A percentile compares a stretch with the other conserved stretches of the same genome.
phyloP scores from a whole-genome alignment of 495 filamentous ascomycete genomes.

The Tuber magnatum region DNA sequence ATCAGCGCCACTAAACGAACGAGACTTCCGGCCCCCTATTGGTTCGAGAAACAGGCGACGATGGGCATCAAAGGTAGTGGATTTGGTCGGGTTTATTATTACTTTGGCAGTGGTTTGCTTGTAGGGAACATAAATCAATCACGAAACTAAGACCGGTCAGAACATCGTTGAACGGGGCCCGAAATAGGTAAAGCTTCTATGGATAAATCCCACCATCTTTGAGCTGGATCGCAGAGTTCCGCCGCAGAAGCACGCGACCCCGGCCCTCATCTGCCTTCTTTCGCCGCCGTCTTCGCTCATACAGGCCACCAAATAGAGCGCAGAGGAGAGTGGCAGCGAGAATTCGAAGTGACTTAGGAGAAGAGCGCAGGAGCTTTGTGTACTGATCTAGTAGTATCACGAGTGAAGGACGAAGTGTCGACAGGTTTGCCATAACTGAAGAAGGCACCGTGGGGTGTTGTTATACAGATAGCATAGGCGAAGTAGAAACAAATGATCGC shows the following conservation, averaged over 20 bases:
- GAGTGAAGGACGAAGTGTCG: conserved; percentile 67
- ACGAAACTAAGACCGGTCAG: conserved; percentile 49
- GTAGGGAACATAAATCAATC: conserved; percentile 92
- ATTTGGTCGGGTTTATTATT: conserved; percentile 84
- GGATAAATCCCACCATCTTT: conserved; percentile 58
- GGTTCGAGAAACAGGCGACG: conserved; percentile 87
- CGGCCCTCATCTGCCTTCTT: conserved; percentile 70
- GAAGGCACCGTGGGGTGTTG: background rate
- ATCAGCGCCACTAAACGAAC: conserved; percentile 3
- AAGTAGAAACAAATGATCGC: background rate
- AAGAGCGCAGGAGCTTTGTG: conserved; percentile 53
- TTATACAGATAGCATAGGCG: conserved; percentile 1
- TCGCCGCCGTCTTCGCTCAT: conserved; percentile 68
- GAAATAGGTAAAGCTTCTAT: background rate
- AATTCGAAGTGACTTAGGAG: conserved; percentile 59
- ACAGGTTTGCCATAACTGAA: conserved; percentile 70
- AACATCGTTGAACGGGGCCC: conserved; percentile 10
- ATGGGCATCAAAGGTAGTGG: conserved; percentile 92
- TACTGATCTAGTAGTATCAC: conserved; percentile 62
- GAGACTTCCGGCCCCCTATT: conserved; percentile 45
- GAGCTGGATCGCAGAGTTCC: conserved; percentile 84
- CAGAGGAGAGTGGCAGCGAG: conserved; percentile 66
- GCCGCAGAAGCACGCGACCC: conserved; percentile 68
- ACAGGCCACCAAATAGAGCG: conserved; percentile 65
- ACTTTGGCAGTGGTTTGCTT: conserved; percentile 80